Evolutionary conservation across 345 rosid genomes (phyloP).

Genomic region (Populus deltoides): DNA sequence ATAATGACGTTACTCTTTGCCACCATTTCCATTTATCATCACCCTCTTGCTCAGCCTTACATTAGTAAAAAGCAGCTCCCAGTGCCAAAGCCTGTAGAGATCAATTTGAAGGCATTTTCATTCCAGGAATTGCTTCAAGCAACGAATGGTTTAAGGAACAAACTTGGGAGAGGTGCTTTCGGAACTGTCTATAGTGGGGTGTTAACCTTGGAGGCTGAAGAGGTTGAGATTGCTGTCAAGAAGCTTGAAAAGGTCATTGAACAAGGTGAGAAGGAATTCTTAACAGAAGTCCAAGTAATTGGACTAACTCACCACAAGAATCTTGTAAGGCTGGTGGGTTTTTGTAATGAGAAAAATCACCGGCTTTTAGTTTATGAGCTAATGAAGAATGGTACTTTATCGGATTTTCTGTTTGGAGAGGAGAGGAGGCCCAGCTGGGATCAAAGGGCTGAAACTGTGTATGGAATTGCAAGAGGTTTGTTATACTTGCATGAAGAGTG

Average conservation of each 20-base stretch:
- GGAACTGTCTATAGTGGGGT: slow-evolving; percentile 43
- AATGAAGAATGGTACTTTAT: slow-evolving; percentile 36
- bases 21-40: slow-evolving; percentile 18
- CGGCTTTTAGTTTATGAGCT: slow-evolving; percentile 45
- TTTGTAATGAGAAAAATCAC: slow-evolving; percentile 33
- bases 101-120: slow-evolving; percentile 37
- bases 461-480: slow-evolving; percentile 38
- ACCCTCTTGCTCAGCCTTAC: slow-evolving; percentile 21
- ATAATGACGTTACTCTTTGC: slow-evolving; percentile 22
- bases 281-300: slow-evolving; percentile 40
- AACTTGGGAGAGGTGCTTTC: slow-evolving; percentile 44
- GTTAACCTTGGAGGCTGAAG: slow-evolving; percentile 16
- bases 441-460: slow-evolving; percentile 29
- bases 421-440: slow-evolving; percentile 38
- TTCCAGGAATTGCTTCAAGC: slow-evolving; percentile 34
- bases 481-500: slow-evolving; percentile 51
- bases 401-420: slow-evolving; percentile 31
- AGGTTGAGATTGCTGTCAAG: slow-evolving; percentile 44
- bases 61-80: neutral
- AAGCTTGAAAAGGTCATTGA: slow-evolving; percentile 30
- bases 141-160: slow-evolving; percentile 35
- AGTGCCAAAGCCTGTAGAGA: slow-evolving; percentile 22
- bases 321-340: slow-evolving; percentile 44
- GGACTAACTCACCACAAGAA: slow-evolving; percentile 50
- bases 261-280: slow-evolving; percentile 40